Percentiles rank a stretch among this genome's conserved stretches.
These are phyloP conservation scores for Corynascus novoguineensis DNA, from an alignment of 495 filamentous ascomycete genomes.

Conservation along the genomic window DNA sequence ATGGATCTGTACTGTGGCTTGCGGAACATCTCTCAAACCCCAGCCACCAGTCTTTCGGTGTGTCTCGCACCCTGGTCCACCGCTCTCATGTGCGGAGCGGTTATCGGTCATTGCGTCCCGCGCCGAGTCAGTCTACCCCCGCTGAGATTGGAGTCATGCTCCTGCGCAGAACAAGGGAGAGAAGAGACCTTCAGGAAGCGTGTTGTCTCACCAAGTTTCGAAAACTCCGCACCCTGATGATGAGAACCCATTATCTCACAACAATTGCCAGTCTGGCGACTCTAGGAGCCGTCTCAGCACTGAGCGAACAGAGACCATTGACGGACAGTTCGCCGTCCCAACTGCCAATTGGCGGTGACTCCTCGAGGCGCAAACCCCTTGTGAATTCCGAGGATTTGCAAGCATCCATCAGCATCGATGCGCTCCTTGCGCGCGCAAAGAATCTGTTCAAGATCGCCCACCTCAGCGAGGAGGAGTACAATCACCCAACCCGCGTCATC, in stretches of 20 bases:
- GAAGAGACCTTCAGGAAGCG: no score
- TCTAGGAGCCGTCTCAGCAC: background rate
- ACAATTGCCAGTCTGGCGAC: constrained; percentile 1
- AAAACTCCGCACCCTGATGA: background rate
- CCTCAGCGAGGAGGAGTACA: constrained; percentile 48
- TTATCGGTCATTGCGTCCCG: no score
- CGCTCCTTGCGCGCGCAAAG: constrained; percentile 50
- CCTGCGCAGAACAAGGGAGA: no score
- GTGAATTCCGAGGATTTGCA: constrained; percentile 51
- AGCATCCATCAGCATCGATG: constrained; percentile 46
- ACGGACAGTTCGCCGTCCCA: background rate
- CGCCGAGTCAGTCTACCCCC: no score
- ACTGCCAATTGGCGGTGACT: background rate
- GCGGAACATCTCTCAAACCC: no score
- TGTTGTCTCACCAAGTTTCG: background rate
- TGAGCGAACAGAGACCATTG: background rate
- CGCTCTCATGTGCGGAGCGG: no score
- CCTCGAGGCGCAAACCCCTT: constrained; percentile 27
- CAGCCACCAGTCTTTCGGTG: no score
- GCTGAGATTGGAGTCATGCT: no score
- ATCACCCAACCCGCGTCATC: constrained; percentile 60
- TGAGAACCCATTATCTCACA: background rate
- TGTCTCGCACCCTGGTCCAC: no score
- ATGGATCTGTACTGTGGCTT: no score
- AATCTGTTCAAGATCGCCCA: constrained; percentile 53